These are phyloP conservation scores for Russula griseocarnosa DNA, from an alignment of 768 basidiomycete genomes.

Conservation along the genomic window DNA sequence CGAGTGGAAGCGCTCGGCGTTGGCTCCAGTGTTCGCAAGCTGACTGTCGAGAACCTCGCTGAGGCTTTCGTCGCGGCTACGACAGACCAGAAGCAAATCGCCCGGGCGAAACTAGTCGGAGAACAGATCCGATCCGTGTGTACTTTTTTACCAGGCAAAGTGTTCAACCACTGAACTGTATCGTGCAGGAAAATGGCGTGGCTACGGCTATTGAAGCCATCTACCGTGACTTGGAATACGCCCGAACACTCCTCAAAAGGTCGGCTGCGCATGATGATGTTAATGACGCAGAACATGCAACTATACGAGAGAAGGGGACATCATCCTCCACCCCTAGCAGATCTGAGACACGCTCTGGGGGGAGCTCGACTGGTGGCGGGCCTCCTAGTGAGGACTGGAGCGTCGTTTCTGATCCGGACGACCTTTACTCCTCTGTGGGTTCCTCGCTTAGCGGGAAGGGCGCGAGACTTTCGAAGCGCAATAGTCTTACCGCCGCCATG, in stretches of 20 bases:
- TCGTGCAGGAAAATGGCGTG: slow-evolving; percentile 84
- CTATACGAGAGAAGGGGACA: slow-evolving; percentile 32
- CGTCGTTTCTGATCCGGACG: slow-evolving; percentile 76
- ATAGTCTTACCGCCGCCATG: slow-evolving; percentile 31
- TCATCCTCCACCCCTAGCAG: slow-evolving; percentile 27
- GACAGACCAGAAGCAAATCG: slow-evolving; percentile 83
- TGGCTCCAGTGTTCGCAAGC: slow-evolving; percentile 81
- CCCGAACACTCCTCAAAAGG: slow-evolving; percentile 78
- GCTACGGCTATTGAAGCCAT: slow-evolving; percentile 90
- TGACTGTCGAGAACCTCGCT: slow-evolving; percentile 72
- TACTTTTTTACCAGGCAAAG: slow-evolving; percentile 6
- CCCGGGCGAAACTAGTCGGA: slow-evolving; percentile 77
- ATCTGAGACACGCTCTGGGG: slow-evolving; percentile 27
- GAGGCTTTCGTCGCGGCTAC: slow-evolving; percentile 81
- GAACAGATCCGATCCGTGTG: slow-evolving; percentile 81
- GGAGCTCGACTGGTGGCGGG: slow-evolving; percentile 45
- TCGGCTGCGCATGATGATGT: slow-evolving; percentile 31
- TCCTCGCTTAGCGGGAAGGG: slow-evolving; percentile 34
- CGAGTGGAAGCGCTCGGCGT: slow-evolving; percentile 95
- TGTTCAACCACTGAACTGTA: neutral
- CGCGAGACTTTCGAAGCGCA: slow-evolving; percentile 43
- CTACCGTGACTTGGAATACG: slow-evolving; percentile 95
- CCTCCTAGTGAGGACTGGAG: slow-evolving; percentile 81
- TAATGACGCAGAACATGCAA: slow-evolving; percentile 38
- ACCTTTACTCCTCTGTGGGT: slow-evolving; percentile 51